These are phyloP conservation scores for Penicillium waksmanii DNA, from an alignment of 495 filamentous ascomycete species.

Conservation along the genomic window DNA sequence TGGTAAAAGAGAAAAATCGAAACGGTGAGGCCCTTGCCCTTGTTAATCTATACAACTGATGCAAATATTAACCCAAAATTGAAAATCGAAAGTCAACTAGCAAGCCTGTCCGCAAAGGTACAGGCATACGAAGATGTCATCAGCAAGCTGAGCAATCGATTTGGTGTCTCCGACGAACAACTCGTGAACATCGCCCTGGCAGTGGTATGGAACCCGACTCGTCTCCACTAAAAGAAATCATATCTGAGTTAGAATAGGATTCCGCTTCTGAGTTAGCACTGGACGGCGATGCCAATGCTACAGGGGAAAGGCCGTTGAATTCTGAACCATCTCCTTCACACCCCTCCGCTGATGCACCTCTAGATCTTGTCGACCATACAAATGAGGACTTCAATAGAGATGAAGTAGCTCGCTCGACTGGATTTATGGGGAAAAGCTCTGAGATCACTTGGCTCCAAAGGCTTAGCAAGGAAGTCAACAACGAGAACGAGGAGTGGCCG, in stretches of 20 bases:
- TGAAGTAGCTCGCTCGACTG: conserved; percentile 49
- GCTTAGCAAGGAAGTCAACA: conserved; percentile 40
- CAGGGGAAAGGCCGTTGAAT: conserved; percentile 3
- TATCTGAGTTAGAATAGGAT: conserved; percentile 32
- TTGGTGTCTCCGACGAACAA: conserved; percentile 45
- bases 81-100: conserved; percentile 41
- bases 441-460: conserved; percentile 63
- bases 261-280: conserved; percentile 26
- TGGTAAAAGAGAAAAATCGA: conserved; percentile 60
- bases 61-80: background rate
- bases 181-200: conserved; percentile 41
- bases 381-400: conserved; percentile 62
- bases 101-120: conserved; percentile 53
- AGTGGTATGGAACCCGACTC: conserved; percentile 30
- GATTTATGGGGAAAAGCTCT: conserved; percentile 64
- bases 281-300: conserved; percentile 16
- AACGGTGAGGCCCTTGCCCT: conserved; percentile 42
- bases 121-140: conserved; percentile 52
- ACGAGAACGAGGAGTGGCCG: conserved; percentile 31
- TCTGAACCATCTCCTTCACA: conserved; percentile 30
- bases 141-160: conserved; percentile 39
- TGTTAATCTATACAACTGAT: background rate
- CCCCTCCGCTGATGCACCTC: conserved; percentile 46
- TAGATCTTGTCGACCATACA: conserved; percentile 55
- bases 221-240: background rate